Percentiles rank a stretch among this genome's conserved stretches.
These are phyloP conservation scores for Borovskyia barvae DNA, from an alignment of 208 protist species.

Conservation along the genomic window DNA sequence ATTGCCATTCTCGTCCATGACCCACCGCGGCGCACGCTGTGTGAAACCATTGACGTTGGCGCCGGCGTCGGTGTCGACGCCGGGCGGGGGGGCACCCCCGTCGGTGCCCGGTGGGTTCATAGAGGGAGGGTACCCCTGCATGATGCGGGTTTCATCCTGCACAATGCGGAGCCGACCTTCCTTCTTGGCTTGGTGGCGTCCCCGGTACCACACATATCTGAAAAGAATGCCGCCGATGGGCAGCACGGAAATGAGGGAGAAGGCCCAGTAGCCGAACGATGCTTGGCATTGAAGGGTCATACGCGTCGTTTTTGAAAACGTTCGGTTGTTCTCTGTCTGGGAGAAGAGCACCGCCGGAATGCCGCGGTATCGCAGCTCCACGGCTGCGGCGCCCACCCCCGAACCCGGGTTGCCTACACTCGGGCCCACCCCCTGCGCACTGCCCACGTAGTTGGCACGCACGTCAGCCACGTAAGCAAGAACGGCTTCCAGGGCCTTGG, in stretches of 20 bases:
- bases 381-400: slow-evolving; percentile 7
- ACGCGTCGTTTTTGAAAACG: slow-evolving; percentile 16
- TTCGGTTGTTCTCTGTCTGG: slow-evolving; percentile 30
- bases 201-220: slow-evolving; percentile 57
- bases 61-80: slow-evolving; percentile 13
- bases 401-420: slow-evolving; percentile 1
- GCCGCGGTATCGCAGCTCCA: slow-evolving; percentile 29
- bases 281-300: slow-evolving; percentile 28
- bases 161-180: slow-evolving; percentile 39
- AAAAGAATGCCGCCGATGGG: slow-evolving; percentile 42
- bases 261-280: slow-evolving; percentile 51
- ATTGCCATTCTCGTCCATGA: slow-evolving; percentile 51
- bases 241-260: slow-evolving; percentile 51
- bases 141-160: slow-evolving; percentile 61
- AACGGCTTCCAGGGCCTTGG: slow-evolving; percentile 39
- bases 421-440: slow-evolving; percentile 2
- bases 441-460: slow-evolving; percentile 13
- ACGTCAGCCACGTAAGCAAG: slow-evolving; percentile 46
- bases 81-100: slow-evolving; percentile 3
- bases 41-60: background rate
- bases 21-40: slow-evolving; percentile 31
- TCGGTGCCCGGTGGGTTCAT: slow-evolving; percentile 4
- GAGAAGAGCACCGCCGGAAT: slow-evolving; percentile 47
- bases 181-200: slow-evolving; percentile 52
- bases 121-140: slow-evolving; percentile 57